Conservation (phyloP, 352 stramenopile genomes). For the Phytophthora multivora region DNA sequence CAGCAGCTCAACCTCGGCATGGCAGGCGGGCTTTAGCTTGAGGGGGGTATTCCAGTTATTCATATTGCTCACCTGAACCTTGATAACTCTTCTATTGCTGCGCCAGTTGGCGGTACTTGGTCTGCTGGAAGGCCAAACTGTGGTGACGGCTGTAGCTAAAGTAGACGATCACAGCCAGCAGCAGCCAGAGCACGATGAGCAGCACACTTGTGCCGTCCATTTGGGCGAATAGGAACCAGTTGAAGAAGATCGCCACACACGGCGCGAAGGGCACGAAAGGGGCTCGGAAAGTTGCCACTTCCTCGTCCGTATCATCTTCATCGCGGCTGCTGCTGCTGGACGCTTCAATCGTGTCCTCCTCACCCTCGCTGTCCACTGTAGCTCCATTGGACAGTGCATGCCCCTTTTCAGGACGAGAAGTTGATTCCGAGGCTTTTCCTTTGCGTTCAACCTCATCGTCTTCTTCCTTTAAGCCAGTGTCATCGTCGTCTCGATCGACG, state of each 20-base stretch:
- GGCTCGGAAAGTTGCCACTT: constrained; percentile 56
- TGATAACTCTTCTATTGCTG: constrained; percentile 24
- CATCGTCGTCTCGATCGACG: constrained; percentile 19
- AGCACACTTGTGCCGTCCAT: constrained; percentile 70
- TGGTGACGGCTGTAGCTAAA: constrained; percentile 73
- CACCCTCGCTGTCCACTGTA: constrained; percentile 18
- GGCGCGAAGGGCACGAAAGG: constrained; percentile 78
- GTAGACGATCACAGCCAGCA: constrained; percentile 72
- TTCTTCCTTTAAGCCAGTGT: constrained; percentile 4
- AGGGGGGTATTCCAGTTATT: too few species aligned
- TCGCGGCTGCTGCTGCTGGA: constrained; percentile 10
- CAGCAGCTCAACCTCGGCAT: constrained; percentile 31
- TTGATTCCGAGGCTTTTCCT: constrained; percentile 3
- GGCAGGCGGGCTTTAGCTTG: constrained; percentile 16
- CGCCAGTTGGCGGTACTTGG: constrained; percentile 57
- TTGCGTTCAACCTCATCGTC: background rate
- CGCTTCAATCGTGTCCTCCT: constrained; percentile 21
- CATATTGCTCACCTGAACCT: constrained; percentile 4
- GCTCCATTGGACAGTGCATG: background rate
- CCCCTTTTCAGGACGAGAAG: constrained; percentile 12
- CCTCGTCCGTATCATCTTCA: constrained; percentile 41
- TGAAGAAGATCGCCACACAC: constrained; percentile 88
- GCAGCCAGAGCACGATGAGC: constrained; percentile 71
- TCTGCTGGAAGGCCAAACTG: constrained; percentile 74
- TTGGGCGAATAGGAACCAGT: constrained; percentile 88